Evolutionary conservation across 352 stramenopile species (phyloP), one percentile per base, ranked within the genome.

Genomic region (Aphanomyces euteiches): DNA sequence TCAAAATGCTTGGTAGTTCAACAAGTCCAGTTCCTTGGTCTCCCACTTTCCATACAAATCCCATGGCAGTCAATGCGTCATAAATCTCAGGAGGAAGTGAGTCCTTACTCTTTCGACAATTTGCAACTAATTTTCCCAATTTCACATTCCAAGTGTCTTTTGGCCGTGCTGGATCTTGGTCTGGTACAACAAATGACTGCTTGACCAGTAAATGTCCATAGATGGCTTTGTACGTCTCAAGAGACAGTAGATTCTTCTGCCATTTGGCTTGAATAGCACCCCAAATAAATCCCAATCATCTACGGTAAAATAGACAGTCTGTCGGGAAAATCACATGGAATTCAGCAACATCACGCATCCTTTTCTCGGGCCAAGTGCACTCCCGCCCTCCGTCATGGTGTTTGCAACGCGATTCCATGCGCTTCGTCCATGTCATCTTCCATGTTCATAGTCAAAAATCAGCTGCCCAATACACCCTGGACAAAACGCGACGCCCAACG

Each of bases 271-370:
- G 19, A 56, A 34, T 56, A 2, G 57, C 57, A 34, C 56, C 38
- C 57, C 57, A 66, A 3, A 66, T 34, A 3, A 66, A 66, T 1
- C 57, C 57, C 41, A n/a, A n/a, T n/a, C n/a, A n/a, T n/a, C n/a
- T n/a, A n/a, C n/a, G n/a, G n/a, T n/a, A n/a, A n/a, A n/a, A n/a
- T n/a, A n/a, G n/a, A n/a, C n/a, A n/a, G n/a, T n/a, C n/a, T n/a
- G n/a, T n/a, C n/a, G n/a, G n/a, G n/a, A n/a, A n/a, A n/a, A n/a
- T n/a, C n/a, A n/a, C n/a, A n/a, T n/a, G n/a, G n/a, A n/a, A n/a
- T n/a, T n/a, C n/a, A n/a, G n/a, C n/a, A n/a, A n/a, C n/a, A n/a
- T n/a, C n/a, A n/a, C n/a, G n/a, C n/a, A n/a, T n/a, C n/a, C n/a
- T n/a, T n/a, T n/a, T n/a, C n/a, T n/a, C n/a, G n/a, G n/a, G n/a